These are phyloP conservation scores for Arctium minus DNA, from an alignment of 129 eudicot species.

Conservation along the genomic window DNA sequence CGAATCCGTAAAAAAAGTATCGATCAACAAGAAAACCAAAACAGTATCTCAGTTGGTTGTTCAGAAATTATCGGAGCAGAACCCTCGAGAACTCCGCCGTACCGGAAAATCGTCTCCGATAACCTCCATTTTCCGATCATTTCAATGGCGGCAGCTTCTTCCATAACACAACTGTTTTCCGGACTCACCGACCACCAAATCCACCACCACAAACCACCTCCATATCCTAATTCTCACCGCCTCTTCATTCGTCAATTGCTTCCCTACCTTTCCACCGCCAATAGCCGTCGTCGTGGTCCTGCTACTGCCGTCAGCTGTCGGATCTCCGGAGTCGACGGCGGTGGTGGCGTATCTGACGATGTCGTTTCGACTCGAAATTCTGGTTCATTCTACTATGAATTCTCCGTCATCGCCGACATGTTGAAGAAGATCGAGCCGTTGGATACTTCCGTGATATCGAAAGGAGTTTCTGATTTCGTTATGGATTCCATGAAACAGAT, in stretches of 20 bases:
- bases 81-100: slow-evolving; percentile 11
- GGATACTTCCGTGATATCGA: slow-evolving; percentile 50
- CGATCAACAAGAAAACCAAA: background rate
- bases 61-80: background rate
- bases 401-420: slow-evolving; percentile 69
- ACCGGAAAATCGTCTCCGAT: background rate
- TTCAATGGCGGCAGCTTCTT: slow-evolving; percentile 34
- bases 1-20: no score
- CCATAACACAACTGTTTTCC: slow-evolving; percentile 19
- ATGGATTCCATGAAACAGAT: slow-evolving; percentile 79
- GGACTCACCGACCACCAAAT: slow-evolving; percentile 30
- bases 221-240: slow-evolving; percentile 20
- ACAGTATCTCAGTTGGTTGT: background rate
- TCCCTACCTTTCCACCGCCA: slow-evolving; percentile 10
- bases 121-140: background rate
- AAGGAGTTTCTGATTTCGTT: slow-evolving; percentile 62
- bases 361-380: slow-evolving; percentile 45
- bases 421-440: slow-evolving; percentile 64
- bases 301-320: slow-evolving; percentile 34
- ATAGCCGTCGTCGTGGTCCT: slow-evolving; percentile 1
- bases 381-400: slow-evolving; percentile 51
- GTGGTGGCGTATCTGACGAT: slow-evolving; percentile 79
- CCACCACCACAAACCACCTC: slow-evolving; percentile 26
- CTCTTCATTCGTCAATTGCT: slow-evolving; percentile 41
- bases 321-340: slow-evolving; percentile 62